Percentiles rank a stretch among this genome's conserved stretches.
These are phyloP conservation scores for Nissolia schottii DNA, from an alignment of 306 rosid species.

Conservation along the genomic window DNA sequence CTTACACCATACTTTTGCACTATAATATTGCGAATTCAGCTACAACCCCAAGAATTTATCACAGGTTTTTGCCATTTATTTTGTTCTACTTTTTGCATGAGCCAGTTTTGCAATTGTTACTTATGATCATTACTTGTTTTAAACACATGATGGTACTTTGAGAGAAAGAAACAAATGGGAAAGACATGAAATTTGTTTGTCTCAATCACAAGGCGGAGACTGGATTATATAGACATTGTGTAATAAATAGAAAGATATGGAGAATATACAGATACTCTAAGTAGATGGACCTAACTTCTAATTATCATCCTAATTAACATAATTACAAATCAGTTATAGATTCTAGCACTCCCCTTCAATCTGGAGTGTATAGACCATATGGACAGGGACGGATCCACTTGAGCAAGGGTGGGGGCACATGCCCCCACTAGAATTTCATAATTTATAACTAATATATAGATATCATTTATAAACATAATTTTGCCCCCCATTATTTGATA, in stretches of 20 bases:
- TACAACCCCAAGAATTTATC: conserved; percentile 92
- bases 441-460: too few relatives aligned
- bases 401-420: too few relatives aligned
- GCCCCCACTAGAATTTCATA: too few relatives aligned
- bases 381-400: background rate
- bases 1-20: conserved; percentile 76
- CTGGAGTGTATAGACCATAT: background rate
- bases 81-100: conserved; percentile 8
- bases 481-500: too few relatives aligned
- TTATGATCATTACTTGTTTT: background rate
- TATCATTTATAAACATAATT: too few relatives aligned
- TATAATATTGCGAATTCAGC: conserved; percentile 66
- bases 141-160: background rate
- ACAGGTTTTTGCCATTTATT: conserved; percentile 59
- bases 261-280: too few relatives aligned
- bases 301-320: too few relatives aligned
- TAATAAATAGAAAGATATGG: too few relatives aligned
- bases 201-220: too few relatives aligned
- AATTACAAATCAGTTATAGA: background rate
- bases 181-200: too few relatives aligned
- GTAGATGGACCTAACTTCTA: background rate
- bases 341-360: background rate
- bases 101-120: conserved; percentile 11
- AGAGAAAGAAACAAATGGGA: too few relatives aligned
- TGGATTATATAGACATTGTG: too few relatives aligned